Percentiles rank a stretch among this genome's conserved stretches.
phyloP scores from a whole-genome alignment of 2,329 filamentous ascomycete genomes.

The Cladosporium sp. region DNA sequence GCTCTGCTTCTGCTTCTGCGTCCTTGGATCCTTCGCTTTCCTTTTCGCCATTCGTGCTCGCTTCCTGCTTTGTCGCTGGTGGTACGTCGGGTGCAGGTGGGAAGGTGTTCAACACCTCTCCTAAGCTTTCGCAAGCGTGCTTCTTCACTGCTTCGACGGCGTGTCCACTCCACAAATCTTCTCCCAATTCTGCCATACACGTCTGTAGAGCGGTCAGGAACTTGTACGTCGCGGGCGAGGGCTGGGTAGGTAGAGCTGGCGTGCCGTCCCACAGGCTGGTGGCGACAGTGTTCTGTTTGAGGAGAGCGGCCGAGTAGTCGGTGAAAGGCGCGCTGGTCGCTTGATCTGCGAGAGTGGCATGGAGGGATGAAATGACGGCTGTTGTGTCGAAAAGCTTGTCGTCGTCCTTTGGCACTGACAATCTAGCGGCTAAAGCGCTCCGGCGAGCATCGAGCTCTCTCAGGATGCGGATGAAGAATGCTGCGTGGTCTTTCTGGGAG shows the following conservation, averaged over 20 bases:
- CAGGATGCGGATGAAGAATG: slow-evolving; percentile 67
- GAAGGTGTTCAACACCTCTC: slow-evolving; percentile 35
- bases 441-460: slow-evolving; percentile 68
- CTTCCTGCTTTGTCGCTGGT: slow-evolving; percentile 14
- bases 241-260: slow-evolving; percentile 65
- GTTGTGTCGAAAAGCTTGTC: not conserved
- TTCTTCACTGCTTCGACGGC: slow-evolving; percentile 62
- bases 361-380: not conserved
- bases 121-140: slow-evolving; percentile 50
- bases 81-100: not conserved
- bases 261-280: slow-evolving; percentile 75
- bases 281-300: slow-evolving; percentile 44
- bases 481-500: slow-evolving; percentile 10
- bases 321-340: slow-evolving; percentile 23
- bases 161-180: slow-evolving; percentile 74
- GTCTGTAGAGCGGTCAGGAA: slow-evolving; percentile 63
- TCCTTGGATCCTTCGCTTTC: too few relatives aligned
- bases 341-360: slow-evolving; percentile 1
- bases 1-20: not conserved
- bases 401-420: slow-evolving; percentile 15
- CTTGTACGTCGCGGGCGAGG: slow-evolving; percentile 68
- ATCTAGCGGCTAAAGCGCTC: slow-evolving; percentile 36
- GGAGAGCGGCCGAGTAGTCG: slow-evolving; percentile 59
- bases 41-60: not conserved
- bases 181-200: slow-evolving; percentile 66